These are phyloP conservation scores for Penicillium sp. DNA, from an alignment of 2,329 filamentous ascomycete genomes.

Conservation along the genomic window DNA sequence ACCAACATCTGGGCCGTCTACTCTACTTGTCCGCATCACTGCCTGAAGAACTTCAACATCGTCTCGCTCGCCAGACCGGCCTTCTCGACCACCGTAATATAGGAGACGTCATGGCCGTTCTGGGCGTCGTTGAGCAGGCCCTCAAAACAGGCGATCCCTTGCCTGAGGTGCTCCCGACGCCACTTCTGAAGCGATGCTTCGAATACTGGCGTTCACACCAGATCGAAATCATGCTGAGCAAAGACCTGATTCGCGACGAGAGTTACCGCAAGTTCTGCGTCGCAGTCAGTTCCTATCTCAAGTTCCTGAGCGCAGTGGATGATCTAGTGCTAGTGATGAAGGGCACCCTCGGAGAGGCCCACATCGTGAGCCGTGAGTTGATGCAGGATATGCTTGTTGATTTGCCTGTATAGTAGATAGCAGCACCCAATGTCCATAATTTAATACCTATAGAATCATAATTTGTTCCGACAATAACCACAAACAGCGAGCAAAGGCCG, in stretches of 20 bases:
- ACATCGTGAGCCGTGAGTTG: conserved; percentile 29
- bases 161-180: conserved; percentile 50
- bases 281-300: conserved; percentile 46
- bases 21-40: conserved; percentile 34
- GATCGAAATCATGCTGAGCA: conserved; percentile 30
- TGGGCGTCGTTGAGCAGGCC: conserved; percentile 48
- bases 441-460: not conserved
- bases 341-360: conserved; percentile 44
- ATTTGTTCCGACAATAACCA: not conserved
- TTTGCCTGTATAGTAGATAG: conserved; percentile 3
- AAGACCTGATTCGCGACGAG: conserved; percentile 39
- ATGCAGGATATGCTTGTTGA: conserved; percentile 7
- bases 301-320: conserved; percentile 45
- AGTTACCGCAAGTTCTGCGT: conserved; percentile 50
- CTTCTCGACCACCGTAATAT: conserved; percentile 46
- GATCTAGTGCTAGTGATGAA: conserved; percentile 48
- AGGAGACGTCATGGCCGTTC: conserved; percentile 52
- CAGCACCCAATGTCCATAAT: not conserved
- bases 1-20: conserved; percentile 36
- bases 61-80: conserved; percentile 40
- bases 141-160: conserved; percentile 50
- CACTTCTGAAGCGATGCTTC: conserved; percentile 41
- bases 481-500: not conserved
- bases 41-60: conserved; percentile 41
- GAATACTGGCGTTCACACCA: conserved; percentile 25